Conservation (phyloP, 345 rosid species). For the Citrus cavaleriei region DNA sequence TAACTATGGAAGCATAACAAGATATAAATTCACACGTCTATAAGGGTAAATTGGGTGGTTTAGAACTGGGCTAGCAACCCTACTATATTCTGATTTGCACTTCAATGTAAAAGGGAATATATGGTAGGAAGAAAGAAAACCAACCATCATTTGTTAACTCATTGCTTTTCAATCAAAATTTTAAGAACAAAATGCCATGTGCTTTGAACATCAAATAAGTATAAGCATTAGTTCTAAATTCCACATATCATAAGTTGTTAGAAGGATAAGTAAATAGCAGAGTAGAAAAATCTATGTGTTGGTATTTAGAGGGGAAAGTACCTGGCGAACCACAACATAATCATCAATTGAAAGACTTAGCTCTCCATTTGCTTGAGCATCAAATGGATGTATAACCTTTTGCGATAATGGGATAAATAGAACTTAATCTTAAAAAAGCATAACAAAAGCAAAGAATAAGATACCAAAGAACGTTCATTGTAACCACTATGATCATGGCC, state of each 20-base stretch:
- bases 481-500: neutral
- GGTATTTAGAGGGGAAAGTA: slow-evolving; percentile 12
- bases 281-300: neutral
- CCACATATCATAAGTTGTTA: neutral
- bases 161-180: neutral
- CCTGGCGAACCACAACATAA: slow-evolving; percentile 80
- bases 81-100: too few species aligned
- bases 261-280: neutral
- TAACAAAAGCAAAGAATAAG: neutral
- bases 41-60: too few species aligned
- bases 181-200: neutral
- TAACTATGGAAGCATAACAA: too few species aligned
- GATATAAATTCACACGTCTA: too few species aligned
- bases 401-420: neutral
- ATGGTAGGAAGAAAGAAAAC: too few species aligned
- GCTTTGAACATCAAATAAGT: neutral
- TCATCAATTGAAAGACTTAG: slow-evolving; percentile 69
- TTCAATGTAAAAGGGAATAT: too few species aligned
- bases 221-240: neutral
- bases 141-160: neutral
- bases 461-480: neutral
- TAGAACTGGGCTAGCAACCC: too few species aligned
- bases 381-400: slow-evolving; percentile 92
- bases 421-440: neutral
- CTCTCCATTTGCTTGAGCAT: slow-evolving; percentile 87